Base-by-base conservation (phyloP, 2,329 filamentous ascomycete genomes). In the Xylaria sp. region DNA sequence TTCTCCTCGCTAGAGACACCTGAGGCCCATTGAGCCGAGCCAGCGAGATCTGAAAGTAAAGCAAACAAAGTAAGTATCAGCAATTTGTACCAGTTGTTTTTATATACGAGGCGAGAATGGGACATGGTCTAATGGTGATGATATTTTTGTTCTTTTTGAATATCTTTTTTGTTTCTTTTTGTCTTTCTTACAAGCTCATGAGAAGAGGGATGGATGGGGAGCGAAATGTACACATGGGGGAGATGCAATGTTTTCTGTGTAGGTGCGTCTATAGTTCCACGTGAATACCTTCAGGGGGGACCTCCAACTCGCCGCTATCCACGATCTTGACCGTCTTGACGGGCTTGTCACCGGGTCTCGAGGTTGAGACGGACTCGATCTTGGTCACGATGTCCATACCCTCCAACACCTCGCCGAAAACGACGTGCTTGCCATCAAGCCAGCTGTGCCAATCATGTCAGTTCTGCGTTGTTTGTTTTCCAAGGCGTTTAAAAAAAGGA, bases 221-320 rank as follows among this genome's bases (percentile, higher is more conserved):
- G 50, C 23, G 23, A 61, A 10, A 63, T 61, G 60, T 62, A 63
- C 63, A 61, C 61, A 51, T 57, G 52, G 64, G 63, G 69, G 63
- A 66, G 66, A 69, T 68, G 70, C 61, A 65, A 65, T 30, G 23
- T 30, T 30, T 30, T 30, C 23, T 30, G 66, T 65, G 51, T 44
- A 13, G 11, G 37, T 56, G 47, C 65, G 63, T 80, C 83, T 88
- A 94, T 77, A 94, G 89, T 79, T 94, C 90, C 79, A 87, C 84
- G 79, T 92, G 89, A 81, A 91, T 93, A 94, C 91, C 91, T 94
- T 94, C 91, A 81, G 85, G 80, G 74, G 90, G 88, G 67, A 92
- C 87, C 75, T 87, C 83, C 69, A 94, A 80, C 82, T 93, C 90
- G 76, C 91, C 91, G 77, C 88, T 91, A 83, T 92, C 90, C 74